phyloP scores from a whole-genome alignment of 129 eudicot species.

The Artemisia argyi region DNA sequence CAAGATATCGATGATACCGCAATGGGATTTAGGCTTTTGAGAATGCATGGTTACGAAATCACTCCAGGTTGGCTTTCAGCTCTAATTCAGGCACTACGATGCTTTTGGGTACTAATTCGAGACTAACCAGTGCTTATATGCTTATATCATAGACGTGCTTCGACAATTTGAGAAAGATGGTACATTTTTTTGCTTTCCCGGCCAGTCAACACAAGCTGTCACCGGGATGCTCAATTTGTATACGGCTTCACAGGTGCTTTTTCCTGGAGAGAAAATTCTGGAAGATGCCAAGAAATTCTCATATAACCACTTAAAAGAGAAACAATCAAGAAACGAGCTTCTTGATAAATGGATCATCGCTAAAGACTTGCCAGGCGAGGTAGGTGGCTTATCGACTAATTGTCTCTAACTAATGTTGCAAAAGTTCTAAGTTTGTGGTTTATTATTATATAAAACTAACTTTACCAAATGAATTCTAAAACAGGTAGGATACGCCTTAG shows the following conservation, averaged over 20 bases:
- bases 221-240: slow-evolving; percentile 85
- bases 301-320: slow-evolving; percentile 44
- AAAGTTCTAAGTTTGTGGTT: not conserved
- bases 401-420: not conserved
- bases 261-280: too few species aligned
- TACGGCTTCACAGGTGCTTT: slow-evolving; percentile 71
- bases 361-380: slow-evolving; percentile 96
- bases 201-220: slow-evolving; percentile 90
- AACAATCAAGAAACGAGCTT: slow-evolving; percentile 60
- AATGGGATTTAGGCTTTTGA: slow-evolving; percentile 84
- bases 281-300: slow-evolving; percentile 68
- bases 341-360: slow-evolving; percentile 92
- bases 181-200: slow-evolving; percentile 67
- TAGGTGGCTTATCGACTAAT: slow-evolving; percentile 3
- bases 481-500: slow-evolving; percentile 86
- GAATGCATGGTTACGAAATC: slow-evolving; percentile 77
- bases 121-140: not conserved
- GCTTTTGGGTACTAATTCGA: not conserved
- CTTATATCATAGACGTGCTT: slow-evolving; percentile 69
- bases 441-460: not conserved
- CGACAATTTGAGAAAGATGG: slow-evolving; percentile 67
- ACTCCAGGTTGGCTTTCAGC: slow-evolving; percentile 54
- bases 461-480: not conserved
- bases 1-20: slow-evolving; percentile 96
- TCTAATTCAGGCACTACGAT: not conserved